Conservation (phyloP, 257 asterid genomes). For the Petrea volubilis region DNA sequence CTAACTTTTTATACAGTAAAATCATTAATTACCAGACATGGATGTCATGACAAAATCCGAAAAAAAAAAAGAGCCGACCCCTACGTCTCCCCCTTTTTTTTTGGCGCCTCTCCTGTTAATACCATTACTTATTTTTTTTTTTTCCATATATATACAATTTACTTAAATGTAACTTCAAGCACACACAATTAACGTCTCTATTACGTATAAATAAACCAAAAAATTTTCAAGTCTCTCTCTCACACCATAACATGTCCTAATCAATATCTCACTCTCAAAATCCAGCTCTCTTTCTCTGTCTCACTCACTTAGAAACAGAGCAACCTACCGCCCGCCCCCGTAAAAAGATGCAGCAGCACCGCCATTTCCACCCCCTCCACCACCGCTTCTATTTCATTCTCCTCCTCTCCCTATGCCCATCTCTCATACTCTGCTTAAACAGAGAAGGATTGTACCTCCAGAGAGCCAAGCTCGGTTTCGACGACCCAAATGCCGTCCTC, state of each 20-base stretch:
- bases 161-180: slow-evolving; percentile 22
- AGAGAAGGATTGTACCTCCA: slow-evolving; percentile 60
- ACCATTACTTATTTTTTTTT: too few species aligned
- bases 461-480: slow-evolving; percentile 52
- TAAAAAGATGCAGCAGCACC: slow-evolving; percentile 19
- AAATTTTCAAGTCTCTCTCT: slow-evolving; percentile 27
- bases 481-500: slow-evolving; percentile 65
- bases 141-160: too few species aligned
- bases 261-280: slow-evolving; percentile 9
- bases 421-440: slow-evolving; percentile 43
- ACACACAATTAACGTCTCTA: slow-evolving; percentile 18
- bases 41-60: too few species aligned
- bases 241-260: slow-evolving; percentile 40
- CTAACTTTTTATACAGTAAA: too few species aligned
- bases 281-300: neutral
- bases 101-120: too few species aligned
- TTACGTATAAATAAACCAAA: slow-evolving; percentile 28
- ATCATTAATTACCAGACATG: too few species aligned
- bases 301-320: neutral
- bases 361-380: neutral
- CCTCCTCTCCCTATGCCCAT: slow-evolving; percentile 23
- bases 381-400: slow-evolving; percentile 17
- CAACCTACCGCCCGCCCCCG: slow-evolving; percentile 2
- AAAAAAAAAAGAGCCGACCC: too few species aligned
- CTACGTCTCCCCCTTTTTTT: too few species aligned